phyloP scores from a whole-genome alignment of 2,329 filamentous ascomycete species.

The Pseudocercospora ulei region DNA sequence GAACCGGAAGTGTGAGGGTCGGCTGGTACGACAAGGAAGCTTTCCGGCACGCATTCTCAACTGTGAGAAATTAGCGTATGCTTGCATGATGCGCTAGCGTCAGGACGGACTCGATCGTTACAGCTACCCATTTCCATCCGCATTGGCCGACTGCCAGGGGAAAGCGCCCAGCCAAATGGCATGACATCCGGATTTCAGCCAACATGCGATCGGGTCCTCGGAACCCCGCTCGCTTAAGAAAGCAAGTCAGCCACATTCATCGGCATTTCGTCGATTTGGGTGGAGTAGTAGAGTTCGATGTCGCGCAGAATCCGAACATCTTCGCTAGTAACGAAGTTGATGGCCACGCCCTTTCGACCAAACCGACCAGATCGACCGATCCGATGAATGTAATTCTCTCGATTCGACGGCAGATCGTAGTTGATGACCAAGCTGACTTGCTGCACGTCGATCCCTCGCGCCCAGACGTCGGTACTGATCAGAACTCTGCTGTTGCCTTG shows the following conservation, averaged over 20 bases:
- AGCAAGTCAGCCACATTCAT: slow-evolving; percentile 58
- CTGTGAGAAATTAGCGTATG: slow-evolving; percentile 11
- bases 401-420: slow-evolving; percentile 94
- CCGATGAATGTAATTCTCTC: slow-evolving; percentile 99
- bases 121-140: slow-evolving; percentile 33
- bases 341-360: slow-evolving; percentile 94
- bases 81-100: slow-evolving; percentile 4
- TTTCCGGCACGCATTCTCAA: slow-evolving; percentile 9
- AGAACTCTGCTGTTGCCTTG: slow-evolving; percentile 92
- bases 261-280: slow-evolving; percentile 96
- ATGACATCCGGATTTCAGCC: neutral
- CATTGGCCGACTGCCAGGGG: slow-evolving; percentile 28
- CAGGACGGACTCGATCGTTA: slow-evolving; percentile 26
- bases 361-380: slow-evolving; percentile 94
- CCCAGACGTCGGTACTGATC: slow-evolving; percentile 97
- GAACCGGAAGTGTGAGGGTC: neutral
- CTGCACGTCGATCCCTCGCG: slow-evolving; percentile 95
- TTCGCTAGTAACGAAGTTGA: slow-evolving; percentile 98
- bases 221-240: slow-evolving; percentile 21
- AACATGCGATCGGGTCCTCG: neutral
- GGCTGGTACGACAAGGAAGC: slow-evolving; percentile 9
- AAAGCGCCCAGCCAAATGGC: too few relatives aligned
- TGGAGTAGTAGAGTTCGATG: slow-evolving; percentile 97
- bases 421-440: slow-evolving; percentile 98
- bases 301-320: slow-evolving; percentile 95